Conservation (phyloP, 768 basidiomycete species). For the Serpula lacrymans region DNA sequence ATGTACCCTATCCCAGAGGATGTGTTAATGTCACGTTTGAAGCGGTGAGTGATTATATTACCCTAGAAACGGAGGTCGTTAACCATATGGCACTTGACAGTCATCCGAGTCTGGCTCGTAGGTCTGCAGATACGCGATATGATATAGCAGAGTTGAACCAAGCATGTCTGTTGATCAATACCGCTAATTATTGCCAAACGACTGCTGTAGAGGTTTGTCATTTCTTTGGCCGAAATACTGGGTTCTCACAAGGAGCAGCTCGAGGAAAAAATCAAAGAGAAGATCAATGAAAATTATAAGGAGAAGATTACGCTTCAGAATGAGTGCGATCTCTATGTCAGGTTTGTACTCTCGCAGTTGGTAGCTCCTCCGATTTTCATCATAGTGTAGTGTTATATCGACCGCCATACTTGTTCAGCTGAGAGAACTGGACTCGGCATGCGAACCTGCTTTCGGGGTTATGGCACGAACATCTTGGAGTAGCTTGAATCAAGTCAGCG, state of each 20-base stretch:
- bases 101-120: constrained; percentile 45
- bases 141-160: constrained; percentile 76
- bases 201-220: constrained; percentile 77
- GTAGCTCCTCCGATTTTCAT: background rate
- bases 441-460: constrained; percentile 73
- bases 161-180: constrained; percentile 90
- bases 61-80: background rate
- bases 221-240: too few species aligned
- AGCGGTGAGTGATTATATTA: constrained; percentile 46
- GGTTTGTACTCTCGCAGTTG: constrained; percentile 43
- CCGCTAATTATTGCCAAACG: constrained; percentile 93
- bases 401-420: constrained; percentile 76
- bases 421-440: constrained; percentile 80
- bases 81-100: constrained; percentile 23
- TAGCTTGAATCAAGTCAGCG: constrained; percentile 77
- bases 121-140: constrained; percentile 76
- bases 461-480: constrained; percentile 82
- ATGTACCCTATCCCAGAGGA: constrained; percentile 62
- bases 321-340: constrained; percentile 87
- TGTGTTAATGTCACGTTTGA: constrained; percentile 70
- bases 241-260: constrained; percentile 46
- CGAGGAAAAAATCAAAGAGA: constrained; percentile 87
- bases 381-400: constrained; percentile 82
- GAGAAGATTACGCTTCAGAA: constrained; percentile 79
- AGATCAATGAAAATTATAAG: constrained; percentile 71